These are phyloP conservation scores for Fereydounia khargensis DNA, from an alignment of 1,284 basidiomycete genomes.

Conservation along the genomic window DNA sequence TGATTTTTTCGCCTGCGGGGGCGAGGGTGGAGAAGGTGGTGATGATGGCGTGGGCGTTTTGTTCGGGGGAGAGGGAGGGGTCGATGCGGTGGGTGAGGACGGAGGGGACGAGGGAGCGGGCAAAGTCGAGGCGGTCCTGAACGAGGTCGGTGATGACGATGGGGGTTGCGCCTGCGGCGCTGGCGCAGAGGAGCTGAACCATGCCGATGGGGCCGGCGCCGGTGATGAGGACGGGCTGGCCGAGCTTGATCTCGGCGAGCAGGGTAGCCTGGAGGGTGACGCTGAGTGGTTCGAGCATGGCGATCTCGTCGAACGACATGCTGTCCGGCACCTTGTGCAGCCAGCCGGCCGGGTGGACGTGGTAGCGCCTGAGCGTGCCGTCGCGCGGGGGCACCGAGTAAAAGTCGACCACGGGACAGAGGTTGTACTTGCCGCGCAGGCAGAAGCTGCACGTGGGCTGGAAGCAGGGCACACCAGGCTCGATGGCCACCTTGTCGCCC, in stretches of 20 bases:
- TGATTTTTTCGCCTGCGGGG: conserved; percentile 25
- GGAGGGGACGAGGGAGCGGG: conserved; percentile 61
- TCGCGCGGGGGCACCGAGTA: conserved; percentile 57
- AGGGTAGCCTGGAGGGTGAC: conserved; percentile 64
- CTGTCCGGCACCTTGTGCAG: conserved; percentile 61
- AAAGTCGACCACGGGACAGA: conserved; percentile 55
- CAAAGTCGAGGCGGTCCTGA: conserved; percentile 62
- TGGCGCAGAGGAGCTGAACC: conserved; percentile 61
- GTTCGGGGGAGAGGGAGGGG: too few relatives aligned
- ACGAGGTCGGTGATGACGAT: conserved; percentile 63
- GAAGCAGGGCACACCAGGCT: conserved; percentile 60
- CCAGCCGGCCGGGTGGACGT: conserved; percentile 63
- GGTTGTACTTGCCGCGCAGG: conserved; percentile 62
- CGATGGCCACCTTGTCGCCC: conserved; percentile 53
- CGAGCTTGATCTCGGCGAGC: conserved; percentile 60
- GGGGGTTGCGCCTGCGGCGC: conserved; percentile 62
- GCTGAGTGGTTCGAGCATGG: conserved; percentile 62
- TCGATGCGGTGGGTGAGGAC: conserved; percentile 58
- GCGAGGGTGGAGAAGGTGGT: conserved; percentile 25
- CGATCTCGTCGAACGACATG: conserved; percentile 61
- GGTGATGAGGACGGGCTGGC: conserved; percentile 46
- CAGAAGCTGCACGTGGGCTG: conserved; percentile 61
- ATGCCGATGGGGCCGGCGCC: conserved; percentile 62
- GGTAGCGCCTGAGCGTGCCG: conserved; percentile 58
- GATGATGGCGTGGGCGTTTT: conserved; percentile 33